A percentile compares a stretch with the other conserved stretches of the same genome.
These are phyloP conservation scores for Penicillium diatomitis DNA, from an alignment of 495 filamentous ascomycete genomes.

Conservation along the genomic window DNA sequence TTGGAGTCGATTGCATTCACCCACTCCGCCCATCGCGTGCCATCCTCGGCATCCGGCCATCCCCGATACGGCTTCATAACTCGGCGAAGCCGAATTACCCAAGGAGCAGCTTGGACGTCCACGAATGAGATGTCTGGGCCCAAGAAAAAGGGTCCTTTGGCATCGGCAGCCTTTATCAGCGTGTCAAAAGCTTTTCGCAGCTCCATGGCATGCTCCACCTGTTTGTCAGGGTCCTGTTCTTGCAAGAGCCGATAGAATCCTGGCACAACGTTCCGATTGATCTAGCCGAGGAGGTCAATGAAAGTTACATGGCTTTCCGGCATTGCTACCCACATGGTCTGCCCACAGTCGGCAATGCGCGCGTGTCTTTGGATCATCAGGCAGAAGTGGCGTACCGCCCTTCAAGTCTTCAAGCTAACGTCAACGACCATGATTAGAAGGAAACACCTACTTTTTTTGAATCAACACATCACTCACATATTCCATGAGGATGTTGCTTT, in stretches of 20 bases:
- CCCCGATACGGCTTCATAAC: constrained; percentile 73
- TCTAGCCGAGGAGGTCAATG: constrained; percentile 35
- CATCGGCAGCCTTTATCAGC: constrained; percentile 62
- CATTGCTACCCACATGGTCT: constrained; percentile 58
- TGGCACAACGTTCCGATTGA: constrained; percentile 77
- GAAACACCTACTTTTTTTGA: background rate
- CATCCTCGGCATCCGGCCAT: constrained; percentile 64
- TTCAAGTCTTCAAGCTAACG: constrained; percentile 69
- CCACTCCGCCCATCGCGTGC: constrained; percentile 68
- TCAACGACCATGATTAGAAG: background rate
- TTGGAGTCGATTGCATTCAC: constrained; percentile 72
- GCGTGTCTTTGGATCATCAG: constrained; percentile 53
- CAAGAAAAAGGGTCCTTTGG: constrained; percentile 73
- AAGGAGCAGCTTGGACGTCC: constrained; percentile 83
- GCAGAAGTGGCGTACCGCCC: constrained; percentile 49
- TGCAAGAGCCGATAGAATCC: constrained; percentile 72
- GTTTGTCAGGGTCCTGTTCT: constrained; percentile 57
- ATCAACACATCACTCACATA: constrained; percentile 46
- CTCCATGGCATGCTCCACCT: constrained; percentile 52
- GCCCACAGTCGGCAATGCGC: constrained; percentile 80
- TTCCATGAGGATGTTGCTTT: constrained; percentile 83
- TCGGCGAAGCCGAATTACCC: constrained; percentile 64
- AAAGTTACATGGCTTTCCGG: background rate
- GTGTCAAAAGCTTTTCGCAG: constrained; percentile 61
- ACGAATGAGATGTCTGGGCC: constrained; percentile 65